Evolutionary conservation across 768 basidiomycete genomes (phyloP).

Genomic region (Crucibulum laeve): DNA sequence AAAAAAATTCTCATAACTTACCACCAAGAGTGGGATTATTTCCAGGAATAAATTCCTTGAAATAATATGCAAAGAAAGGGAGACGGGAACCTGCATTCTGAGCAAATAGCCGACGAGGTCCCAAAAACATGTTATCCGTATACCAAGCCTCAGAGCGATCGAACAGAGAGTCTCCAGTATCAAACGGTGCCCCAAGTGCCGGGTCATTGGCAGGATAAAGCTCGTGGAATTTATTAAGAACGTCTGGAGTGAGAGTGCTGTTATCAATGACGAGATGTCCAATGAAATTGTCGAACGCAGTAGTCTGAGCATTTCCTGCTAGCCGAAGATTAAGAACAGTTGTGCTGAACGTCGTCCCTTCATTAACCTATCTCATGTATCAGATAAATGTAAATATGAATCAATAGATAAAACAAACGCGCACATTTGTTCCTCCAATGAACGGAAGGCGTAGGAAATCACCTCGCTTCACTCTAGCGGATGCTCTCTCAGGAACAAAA

Average conservation of each 20-base stretch:
- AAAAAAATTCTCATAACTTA: constrained; percentile 11
- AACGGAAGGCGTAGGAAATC: constrained; percentile 51
- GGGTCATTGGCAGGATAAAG: constrained; percentile 48
- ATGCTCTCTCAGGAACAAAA: constrained; percentile 41
- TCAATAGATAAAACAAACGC: constrained; percentile 12
- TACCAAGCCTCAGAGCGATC: constrained; percentile 57
- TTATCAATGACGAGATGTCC: constrained; percentile 47
- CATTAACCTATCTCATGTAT: constrained; percentile 36
- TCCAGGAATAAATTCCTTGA: constrained; percentile 55
- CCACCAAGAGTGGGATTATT: constrained; percentile 44
- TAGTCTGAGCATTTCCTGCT: constrained; percentile 32
- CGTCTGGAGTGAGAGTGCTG: constrained; percentile 36
- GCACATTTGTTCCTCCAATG: constrained; percentile 52
- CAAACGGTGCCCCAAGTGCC: constrained; percentile 44
- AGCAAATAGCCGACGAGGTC: constrained; percentile 46
- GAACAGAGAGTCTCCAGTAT: constrained; percentile 56
- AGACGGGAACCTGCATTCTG: constrained; percentile 41
- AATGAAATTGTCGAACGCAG: constrained; percentile 45
- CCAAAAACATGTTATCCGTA: constrained; percentile 52
- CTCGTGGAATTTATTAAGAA: constrained; percentile 31
- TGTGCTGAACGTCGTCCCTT: constrained; percentile 42
- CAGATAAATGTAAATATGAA: neutral
- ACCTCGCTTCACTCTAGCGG: constrained; percentile 37
- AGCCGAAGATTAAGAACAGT: constrained; percentile 34
- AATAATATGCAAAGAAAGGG: constrained; percentile 50